Evolutionary conservation across 164 flowering plant species (phyloP), one percentile per base, ranked within the genome.

Genomic region (Magnolia kwangsiensis): DNA sequence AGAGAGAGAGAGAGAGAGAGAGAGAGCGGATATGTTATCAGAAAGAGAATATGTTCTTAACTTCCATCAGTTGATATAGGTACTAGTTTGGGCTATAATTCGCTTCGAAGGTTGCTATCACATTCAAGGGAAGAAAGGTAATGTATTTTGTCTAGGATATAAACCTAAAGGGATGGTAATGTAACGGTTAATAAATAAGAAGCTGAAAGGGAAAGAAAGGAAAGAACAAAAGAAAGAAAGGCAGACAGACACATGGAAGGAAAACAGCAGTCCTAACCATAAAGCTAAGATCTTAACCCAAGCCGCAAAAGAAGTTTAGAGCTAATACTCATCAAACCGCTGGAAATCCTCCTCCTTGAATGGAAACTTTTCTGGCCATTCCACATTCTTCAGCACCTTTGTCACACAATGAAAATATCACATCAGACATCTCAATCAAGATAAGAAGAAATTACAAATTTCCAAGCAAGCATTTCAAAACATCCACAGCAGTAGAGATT

Each of bases 361-460:
- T 3, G 98, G 96, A 83, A 93, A 90, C 64, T 91, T 87, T 82
- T 88, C 92, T 3, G 97, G 97, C 98, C 98, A 93, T 45, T 95
- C 89, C 76, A 88, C 91, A 83, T 95, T 90, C 87, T 87, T 88
- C 84, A 95, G 77, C 50, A 85, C 84, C 98, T 95, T 73, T 2
- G 2, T 63, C 0, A 67, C 45, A 67, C 13, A 58, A 66, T 20
- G 61, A 69, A 63, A 72, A 61, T 58, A 27, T 23, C 16, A 49
- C 58, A 55, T 21, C 74, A 76, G 19, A 20, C 24, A 67, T 19
- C 65, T 19, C 58, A 61, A 8, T 59, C 18, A 10, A 7, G 50
- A 50, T 8, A 37, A n/a, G 16, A 55, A 55, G 7, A 51, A 51
- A 51, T 51, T 51, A 51, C 10, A 51, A 51, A 24, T 24, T 24